Base-by-base conservation (phyloP, 139 green algal genomes). In the Chlamydomonas sp. region DNA sequence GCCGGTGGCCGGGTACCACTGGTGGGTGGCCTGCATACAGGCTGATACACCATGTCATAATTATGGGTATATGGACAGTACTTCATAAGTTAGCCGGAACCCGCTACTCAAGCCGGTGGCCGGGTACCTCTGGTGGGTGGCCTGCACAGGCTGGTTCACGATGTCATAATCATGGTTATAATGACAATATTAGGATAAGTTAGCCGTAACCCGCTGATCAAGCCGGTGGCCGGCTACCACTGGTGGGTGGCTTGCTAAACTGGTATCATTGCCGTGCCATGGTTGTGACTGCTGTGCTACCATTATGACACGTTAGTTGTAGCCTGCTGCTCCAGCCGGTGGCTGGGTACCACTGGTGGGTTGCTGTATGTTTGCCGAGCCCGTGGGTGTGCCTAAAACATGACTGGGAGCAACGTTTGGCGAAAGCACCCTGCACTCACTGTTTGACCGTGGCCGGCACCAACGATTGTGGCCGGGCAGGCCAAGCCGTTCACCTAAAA, bases 1-100 rank as follows among this genome's bases (percentile, higher is more conserved):
- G 64, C 85, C 85, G 0, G n/a, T 82, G 1, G 89, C 82, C 15
- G 89, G 89, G 20, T 90, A 92, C 61, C 88, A 92, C 84, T 89
- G 85, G 87, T 90, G 64, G 57, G 87, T 49, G 8, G 20, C 5
- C 71, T 6, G 79, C 15, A 62, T 77, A 16, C 15, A 63, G 16
- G 61, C 62, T 62, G 66, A 77, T 16, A 15, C 16, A 75, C 5
- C 60, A 15, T 80, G 2, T 7, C 60, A 0, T 49, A 49, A 49
- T 49, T 49, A 49, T 49, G 31, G 31, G 31, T 49, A 49, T 49
- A 49, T 49, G 31, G 31, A 49, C 31, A 49, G 31, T 49, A 49
- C 31, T 49, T 49, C 10, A 84, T 7, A 10, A 15, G 69, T 14
- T 78, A n/a, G 17, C 63, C 57, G n/a, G 60, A 18, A 18, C 57